Base-by-base conservation (phyloP, 768 basidiomycete species). In the Lenzites betulinus region DNA sequence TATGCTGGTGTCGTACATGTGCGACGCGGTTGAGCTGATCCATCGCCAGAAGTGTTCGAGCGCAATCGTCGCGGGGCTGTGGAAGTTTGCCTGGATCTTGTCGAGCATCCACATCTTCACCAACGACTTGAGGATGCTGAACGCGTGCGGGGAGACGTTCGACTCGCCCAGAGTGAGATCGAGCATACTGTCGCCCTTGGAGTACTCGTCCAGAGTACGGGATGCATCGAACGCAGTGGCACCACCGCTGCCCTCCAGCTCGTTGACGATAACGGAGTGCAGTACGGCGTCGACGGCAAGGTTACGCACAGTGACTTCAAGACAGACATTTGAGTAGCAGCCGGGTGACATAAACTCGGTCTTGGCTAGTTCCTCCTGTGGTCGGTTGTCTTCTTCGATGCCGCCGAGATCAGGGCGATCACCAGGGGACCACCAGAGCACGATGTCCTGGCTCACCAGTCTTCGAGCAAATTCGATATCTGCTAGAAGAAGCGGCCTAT, bases 31-130 rank as follows among this genome's bases (percentile, higher is more conserved):
- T 2, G 93, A 93, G 71, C 88, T 90, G 64, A 97, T 83, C 97
- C 97, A 99, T 43, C 97, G 81, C 94, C 95, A 98, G 77, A 98
- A 98, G 74, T 98, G 95, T 68, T 95, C 92, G 53, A 97, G 83
- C 2, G 87, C 85, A 2, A 91, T 68, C 1, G 83, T 80, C 0
- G 90, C 87, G 0, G 88, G 86, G 59, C 85, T 83, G 15, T 83
- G 80, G 33, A 83, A 83, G 64, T 87, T 81, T 62, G 81, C 77
- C 64, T 85, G 85, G 52, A 93, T 84, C 67, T 91, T 89, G 71
- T 98, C 93, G 25, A 94, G 79, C 44, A 95, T 84, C 97, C 97
- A 98, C 0, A 81, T 75, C 71, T 92, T 94, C 67, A 98, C 82
- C 89, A 98, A 90, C 22, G 82, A 77, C 69, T 93, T 95, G 59